Conservation (phyloP, 2,329 filamentous ascomycete genomes). For the Pestalotiopsis sp. region DNA sequence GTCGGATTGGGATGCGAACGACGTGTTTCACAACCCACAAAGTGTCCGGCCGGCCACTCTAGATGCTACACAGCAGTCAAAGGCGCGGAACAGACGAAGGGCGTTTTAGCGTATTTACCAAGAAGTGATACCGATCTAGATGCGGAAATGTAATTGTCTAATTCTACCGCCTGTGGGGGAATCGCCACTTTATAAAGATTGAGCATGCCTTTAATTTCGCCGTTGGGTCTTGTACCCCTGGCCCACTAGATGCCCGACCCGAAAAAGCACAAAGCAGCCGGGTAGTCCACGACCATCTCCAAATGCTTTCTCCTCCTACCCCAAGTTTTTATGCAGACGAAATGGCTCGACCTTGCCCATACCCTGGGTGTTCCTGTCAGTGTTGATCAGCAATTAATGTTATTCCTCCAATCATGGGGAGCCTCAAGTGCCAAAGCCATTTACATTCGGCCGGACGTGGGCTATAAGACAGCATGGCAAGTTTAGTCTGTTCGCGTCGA, state of each 20-base stretch:
- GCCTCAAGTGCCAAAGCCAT: too few relatives aligned
- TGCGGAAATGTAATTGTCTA: not conserved
- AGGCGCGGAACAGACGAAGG: slow-evolving; percentile 1
- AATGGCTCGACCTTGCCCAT: not conserved
- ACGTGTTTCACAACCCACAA: slow-evolving; percentile 61
- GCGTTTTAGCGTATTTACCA: not conserved
- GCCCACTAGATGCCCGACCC: not conserved
- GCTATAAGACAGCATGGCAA: slow-evolving; percentile 1
- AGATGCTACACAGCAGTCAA: slow-evolving; percentile 9
- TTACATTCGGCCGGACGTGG: not conserved
- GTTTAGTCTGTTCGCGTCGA: too few relatives aligned
- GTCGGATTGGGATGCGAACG: slow-evolving; percentile 48
- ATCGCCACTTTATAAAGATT: not conserved
- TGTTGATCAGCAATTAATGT: not conserved
- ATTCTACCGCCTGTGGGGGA: not conserved
- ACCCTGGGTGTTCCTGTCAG: not conserved
- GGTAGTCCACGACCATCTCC: not conserved
- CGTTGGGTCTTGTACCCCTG: not conserved
- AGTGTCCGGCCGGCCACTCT: slow-evolving; percentile 38
- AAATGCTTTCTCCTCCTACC: slow-evolving; percentile 1
- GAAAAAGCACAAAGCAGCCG: not conserved
- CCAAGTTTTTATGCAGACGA: not conserved
- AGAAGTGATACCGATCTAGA: not conserved
- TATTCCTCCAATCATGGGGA: slow-evolving; percentile 11
- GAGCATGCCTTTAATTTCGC: not conserved